phyloP scores from a whole-genome alignment of 768 basidiomycete genomes.

The Phylloporus rhodoxanthus region DNA sequence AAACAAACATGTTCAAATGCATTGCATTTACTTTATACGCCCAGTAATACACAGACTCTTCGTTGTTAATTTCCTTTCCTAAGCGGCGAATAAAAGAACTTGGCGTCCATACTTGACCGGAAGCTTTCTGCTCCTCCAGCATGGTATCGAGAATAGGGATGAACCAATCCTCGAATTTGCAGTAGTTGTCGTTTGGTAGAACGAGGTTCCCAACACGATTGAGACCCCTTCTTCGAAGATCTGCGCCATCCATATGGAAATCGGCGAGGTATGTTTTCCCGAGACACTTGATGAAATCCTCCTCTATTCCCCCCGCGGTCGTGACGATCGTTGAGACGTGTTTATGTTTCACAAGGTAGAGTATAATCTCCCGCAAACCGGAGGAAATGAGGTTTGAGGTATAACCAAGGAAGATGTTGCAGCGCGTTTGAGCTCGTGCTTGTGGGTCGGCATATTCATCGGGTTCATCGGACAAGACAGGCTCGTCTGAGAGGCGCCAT shows the following conservation, averaged over 20 bases:
- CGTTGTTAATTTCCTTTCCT: slow-evolving; percentile 97
- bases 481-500: slow-evolving; percentile 88
- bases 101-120: slow-evolving; percentile 80
- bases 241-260: slow-evolving; percentile 87
- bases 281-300: slow-evolving; percentile 98
- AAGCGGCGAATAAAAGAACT: slow-evolving; percentile 86
- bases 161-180: slow-evolving; percentile 99
- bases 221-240: slow-evolving; percentile 82
- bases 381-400: slow-evolving; percentile 99
- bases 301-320: slow-evolving; percentile 96
- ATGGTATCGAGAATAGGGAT: slow-evolving; percentile 86
- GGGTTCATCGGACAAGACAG: slow-evolving; percentile 60
- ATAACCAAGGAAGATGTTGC: slow-evolving; percentile 92
- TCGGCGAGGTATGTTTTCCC: slow-evolving; percentile 95
- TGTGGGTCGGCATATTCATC: slow-evolving; percentile 56
- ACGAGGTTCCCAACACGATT: slow-evolving; percentile 96
- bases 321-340: slow-evolving; percentile 89
- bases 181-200: slow-evolving; percentile 98
- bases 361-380: slow-evolving; percentile 87
- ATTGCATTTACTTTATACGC: slow-evolving; percentile 82
- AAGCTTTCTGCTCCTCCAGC: slow-evolving; percentile 79
- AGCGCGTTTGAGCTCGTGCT: slow-evolving; percentile 66
- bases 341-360: slow-evolving; percentile 88
- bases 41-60: slow-evolving; percentile 98
- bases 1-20: slow-evolving; percentile 11